These are phyloP conservation scores for Tetrahymena malaccensis DNA, from an alignment of 73 alveolate species.

Conservation along the genomic window DNA sequence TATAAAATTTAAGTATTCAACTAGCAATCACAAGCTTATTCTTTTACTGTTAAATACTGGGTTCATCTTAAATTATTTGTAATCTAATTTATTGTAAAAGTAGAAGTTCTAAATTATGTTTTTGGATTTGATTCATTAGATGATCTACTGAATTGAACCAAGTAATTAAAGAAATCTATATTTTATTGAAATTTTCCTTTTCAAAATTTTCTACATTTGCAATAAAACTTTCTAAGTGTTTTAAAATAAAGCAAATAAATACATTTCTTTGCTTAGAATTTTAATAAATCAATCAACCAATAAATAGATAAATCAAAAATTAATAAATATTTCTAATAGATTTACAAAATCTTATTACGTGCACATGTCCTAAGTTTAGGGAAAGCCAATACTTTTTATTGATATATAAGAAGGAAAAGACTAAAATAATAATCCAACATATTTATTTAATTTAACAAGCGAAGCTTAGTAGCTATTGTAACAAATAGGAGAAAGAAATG, in stretches of 20 bases:
- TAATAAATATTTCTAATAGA: background rate
- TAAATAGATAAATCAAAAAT: too few relatives aligned
- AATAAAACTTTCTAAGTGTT: too few relatives aligned
- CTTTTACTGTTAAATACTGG: too few relatives aligned
- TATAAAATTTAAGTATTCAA: too few relatives aligned
- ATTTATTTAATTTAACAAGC: background rate
- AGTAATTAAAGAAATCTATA: too few relatives aligned
- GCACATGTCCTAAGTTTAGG: background rate
- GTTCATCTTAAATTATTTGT: too few relatives aligned
- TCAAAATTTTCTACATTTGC: background rate
- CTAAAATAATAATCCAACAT: background rate
- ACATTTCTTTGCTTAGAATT: too few relatives aligned
- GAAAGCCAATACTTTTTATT: background rate
- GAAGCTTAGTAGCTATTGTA: slow-evolving; percentile 8
- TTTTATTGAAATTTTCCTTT: too few relatives aligned
- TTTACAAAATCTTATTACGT: background rate
- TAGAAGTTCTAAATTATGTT: background rate
- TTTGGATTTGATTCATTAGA: background rate
- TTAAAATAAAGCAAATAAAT: too few relatives aligned
- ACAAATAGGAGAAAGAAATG: slow-evolving; percentile 15
- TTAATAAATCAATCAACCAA: too few relatives aligned
- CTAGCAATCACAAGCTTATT: too few relatives aligned
- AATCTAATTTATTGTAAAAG: background rate
- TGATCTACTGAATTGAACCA: too few relatives aligned
- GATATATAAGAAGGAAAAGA: background rate